Evolutionary conservation across 257 asterid species (phyloP).

Genomic region (Solanum commersonii): DNA sequence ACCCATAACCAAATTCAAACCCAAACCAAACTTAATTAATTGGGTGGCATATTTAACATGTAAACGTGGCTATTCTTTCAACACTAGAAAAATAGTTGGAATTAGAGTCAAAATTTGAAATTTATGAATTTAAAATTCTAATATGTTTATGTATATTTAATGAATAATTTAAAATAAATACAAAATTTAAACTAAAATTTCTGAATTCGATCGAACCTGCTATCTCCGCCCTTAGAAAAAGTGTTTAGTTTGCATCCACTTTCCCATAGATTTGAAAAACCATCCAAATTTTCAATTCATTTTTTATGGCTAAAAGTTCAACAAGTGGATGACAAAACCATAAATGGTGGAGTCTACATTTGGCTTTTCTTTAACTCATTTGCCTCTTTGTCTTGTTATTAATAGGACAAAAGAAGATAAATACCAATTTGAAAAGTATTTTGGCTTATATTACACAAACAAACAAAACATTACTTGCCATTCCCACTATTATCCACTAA

Average conservation of each 20-base stretch:
- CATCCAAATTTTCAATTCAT: neutral
- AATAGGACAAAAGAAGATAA: neutral
- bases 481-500: conserved; percentile 3
- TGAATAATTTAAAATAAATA: neutral
- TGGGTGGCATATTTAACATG: neutral
- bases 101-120: neutral
- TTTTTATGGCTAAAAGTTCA: neutral
- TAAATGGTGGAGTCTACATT: conserved; percentile 12
- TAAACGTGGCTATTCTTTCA: neutral
- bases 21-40: neutral
- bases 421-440: neutral
- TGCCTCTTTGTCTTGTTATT: conserved; percentile 10
- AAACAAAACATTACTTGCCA: conserved; percentile 9
- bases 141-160: neutral
- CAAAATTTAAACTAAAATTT: neutral
- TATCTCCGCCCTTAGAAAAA: neutral
- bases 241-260: too few relatives aligned
- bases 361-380: conserved; percentile 8
- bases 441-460: conserved; percentile 4
- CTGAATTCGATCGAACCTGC: neutral
- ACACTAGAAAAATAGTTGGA: neutral
- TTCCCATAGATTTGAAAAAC: neutral
- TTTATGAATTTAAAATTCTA: neutral
- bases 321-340: conserved; percentile 1
- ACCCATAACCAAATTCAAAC: neutral